Base-by-base conservation (phyloP, 1,139 yeast species). In the Geotrichum histeridarum region DNA sequence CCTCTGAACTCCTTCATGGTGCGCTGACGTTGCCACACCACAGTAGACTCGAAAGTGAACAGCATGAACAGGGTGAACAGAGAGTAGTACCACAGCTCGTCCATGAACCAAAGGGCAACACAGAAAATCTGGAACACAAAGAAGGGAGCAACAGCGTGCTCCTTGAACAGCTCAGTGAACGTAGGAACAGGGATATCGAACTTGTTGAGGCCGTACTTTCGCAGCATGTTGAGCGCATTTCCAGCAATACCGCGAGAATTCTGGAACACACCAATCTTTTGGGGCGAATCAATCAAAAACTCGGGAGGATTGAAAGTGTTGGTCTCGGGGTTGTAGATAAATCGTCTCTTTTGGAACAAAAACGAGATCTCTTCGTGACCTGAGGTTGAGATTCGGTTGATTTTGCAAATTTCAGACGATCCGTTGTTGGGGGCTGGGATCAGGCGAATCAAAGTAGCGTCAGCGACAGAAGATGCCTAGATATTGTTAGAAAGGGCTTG, bases 141-240 rank as follows among this genome's bases (percentile, higher is more conserved):
- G 70, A 94, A 88, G 9, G 99, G 99, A 11, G 99, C 98, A 48
- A 94, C 95, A 6, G 98, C 99, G 70, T 93, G 99, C 71, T 93
- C 99, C 69, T 89, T 86, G 76, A 93, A 93, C 66, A 93, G 77
- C 70, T 93, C 99, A 59, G 79, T 62, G 66, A 93, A 91, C 1
- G 96, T 82, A 49, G 99, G 99, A 53, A 94, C 80, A 38, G 99
- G 99, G 61, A 93, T 93, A 67, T 93, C 99, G 67, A 93, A 93
- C 63, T 79, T 79, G 73, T 93, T 93, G 61, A 77, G 77, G 51
- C 99, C 99, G 66, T 86, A 93, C 57, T 80, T 74, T 65, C 91
- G 80, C 52, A 69, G 71, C 42, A 76, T 66, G 54, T 77, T 79
- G 30, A 79, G 79, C 62, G 86, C 70, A 64, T 81, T 83, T 32